These are phyloP conservation scores for Afroboletus lepidellus DNA, from an alignment of 1,284 basidiomycete species.

Conservation along the genomic window DNA sequence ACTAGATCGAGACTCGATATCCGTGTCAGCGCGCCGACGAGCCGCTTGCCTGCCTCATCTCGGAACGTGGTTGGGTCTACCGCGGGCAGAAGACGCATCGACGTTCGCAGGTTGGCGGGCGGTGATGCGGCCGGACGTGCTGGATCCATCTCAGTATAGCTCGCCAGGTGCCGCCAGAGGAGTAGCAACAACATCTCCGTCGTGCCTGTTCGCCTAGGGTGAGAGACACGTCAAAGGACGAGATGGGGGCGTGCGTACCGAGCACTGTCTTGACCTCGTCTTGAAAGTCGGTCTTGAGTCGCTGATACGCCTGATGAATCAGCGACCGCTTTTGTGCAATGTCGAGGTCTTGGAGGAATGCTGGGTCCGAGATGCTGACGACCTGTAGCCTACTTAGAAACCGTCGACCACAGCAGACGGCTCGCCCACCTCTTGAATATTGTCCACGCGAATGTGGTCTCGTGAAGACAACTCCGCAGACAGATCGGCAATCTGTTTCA, in stretches of 20 bases:
- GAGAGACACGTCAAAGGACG: neutral
- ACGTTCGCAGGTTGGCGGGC: conserved; percentile 37
- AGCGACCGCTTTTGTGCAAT: conserved; percentile 65
- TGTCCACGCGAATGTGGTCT: conserved; percentile 68
- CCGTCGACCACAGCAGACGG: neutral
- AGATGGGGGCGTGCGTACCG: conserved; percentile 36
- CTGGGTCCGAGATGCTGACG: conserved; percentile 51
- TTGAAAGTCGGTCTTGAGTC: conserved; percentile 44
- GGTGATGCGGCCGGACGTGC: conserved; percentile 30
- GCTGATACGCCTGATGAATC: conserved; percentile 58
- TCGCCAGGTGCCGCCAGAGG: conserved; percentile 81
- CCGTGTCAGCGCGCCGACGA: conserved; percentile 51
- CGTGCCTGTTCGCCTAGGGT: conserved; percentile 43
- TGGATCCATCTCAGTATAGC: conserved; percentile 49
- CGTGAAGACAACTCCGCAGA: conserved; percentile 69
- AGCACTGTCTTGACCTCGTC: conserved; percentile 54
- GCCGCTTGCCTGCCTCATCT: conserved; percentile 50
- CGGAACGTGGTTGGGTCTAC: conserved; percentile 54
- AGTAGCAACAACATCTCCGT: conserved; percentile 83
- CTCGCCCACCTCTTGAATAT: conserved; percentile 61
- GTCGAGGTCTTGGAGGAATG: conserved; percentile 62
- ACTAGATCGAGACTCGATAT: conserved; percentile 54
- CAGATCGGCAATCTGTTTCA: conserved; percentile 69
- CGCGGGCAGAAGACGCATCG: conserved; percentile 54
- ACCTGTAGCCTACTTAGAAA: conserved; percentile 40